These are phyloP conservation scores for Anisodus tanguticus DNA, from an alignment of 257 asterid species.

Conservation along the genomic window DNA sequence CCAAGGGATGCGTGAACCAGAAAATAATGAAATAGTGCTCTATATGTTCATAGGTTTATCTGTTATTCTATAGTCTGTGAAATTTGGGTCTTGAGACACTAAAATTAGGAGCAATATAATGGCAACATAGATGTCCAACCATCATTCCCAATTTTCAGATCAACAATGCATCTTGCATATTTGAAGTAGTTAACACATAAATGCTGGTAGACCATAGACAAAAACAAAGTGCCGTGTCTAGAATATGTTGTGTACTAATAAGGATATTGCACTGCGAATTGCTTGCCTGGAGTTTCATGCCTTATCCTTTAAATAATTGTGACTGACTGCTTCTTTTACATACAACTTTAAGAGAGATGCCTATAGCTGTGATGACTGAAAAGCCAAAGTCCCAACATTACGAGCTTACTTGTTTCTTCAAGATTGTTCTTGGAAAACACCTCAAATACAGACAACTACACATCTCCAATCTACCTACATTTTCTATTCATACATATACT, in stretches of 20 bases:
- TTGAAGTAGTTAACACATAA: too few species aligned
- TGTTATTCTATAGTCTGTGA: not conserved
- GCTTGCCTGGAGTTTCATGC: not conserved
- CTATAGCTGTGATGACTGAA: conserved; percentile 84
- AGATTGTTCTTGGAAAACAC: conserved; percentile 86
- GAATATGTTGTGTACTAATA: not conserved
- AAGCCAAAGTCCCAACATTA: conserved; percentile 81
- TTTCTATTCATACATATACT: not conserved
- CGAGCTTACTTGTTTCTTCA: conserved; percentile 87
- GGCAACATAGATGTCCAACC: not conserved
- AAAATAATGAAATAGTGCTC: not conserved
- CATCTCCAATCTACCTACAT: not conserved
- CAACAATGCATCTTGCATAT: too few species aligned
- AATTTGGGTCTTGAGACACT: not conserved
- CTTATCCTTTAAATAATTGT: not conserved
- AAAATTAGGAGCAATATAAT: not conserved
- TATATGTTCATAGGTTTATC: not conserved
- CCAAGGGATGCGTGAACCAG: too few species aligned
- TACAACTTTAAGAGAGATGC: conserved; percentile 85
- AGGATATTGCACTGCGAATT: too few species aligned
- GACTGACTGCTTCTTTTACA: conserved; percentile 45
- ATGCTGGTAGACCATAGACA: not conserved
- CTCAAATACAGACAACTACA: conserved; percentile 74
- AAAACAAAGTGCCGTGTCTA: not conserved
- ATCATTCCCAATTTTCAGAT: too few species aligned